phyloP scores from a whole-genome alignment of 306 rosid species.

The Dalbergia cochinchinensis region DNA sequence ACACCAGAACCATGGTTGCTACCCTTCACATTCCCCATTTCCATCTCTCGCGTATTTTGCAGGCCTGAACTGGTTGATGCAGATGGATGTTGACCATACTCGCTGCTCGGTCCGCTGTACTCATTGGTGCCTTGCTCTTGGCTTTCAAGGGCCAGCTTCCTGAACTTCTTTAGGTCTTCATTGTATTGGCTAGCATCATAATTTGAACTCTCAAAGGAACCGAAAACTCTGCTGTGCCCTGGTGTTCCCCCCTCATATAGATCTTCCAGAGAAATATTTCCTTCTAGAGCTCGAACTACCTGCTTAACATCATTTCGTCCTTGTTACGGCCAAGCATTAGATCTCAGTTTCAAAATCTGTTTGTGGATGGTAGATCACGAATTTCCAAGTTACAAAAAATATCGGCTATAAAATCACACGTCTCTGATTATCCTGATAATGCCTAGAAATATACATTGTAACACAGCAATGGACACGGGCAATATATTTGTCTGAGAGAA shows the following conservation, averaged over 20 bases:
- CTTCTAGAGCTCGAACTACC: conserved; percentile 88
- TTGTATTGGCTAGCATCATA: conserved; percentile 56
- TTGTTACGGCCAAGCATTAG: background rate
- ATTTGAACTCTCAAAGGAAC: conserved; percentile 70
- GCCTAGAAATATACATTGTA: background rate
- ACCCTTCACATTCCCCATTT: conserved; percentile 42
- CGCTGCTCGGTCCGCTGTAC: conserved; percentile 59
- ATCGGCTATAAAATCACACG: background rate
- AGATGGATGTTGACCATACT: conserved; percentile 55
- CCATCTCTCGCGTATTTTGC: conserved; percentile 52
- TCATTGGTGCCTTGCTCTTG: conserved; percentile 46
- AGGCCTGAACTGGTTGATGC: conserved; percentile 56
- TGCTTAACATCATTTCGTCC: conserved; percentile 27
- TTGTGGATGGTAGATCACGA: background rate
- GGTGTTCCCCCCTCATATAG: conserved; percentile 72
- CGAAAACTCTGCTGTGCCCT: conserved; percentile 63
- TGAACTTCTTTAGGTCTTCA: conserved; percentile 57
- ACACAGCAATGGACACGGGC: background rate
- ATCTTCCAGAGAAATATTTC: conserved; percentile 75
- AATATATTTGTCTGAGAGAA: too few relatives aligned
- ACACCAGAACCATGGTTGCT: conserved; percentile 22
- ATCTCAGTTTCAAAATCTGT: conserved; percentile 13
- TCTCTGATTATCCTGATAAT: background rate
- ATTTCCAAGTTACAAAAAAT: background rate
- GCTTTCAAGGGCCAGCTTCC: conserved; percentile 51